Conservation (phyloP, 768 basidiomycete genomes). For the Hysterangium stoloniferum region DNA sequence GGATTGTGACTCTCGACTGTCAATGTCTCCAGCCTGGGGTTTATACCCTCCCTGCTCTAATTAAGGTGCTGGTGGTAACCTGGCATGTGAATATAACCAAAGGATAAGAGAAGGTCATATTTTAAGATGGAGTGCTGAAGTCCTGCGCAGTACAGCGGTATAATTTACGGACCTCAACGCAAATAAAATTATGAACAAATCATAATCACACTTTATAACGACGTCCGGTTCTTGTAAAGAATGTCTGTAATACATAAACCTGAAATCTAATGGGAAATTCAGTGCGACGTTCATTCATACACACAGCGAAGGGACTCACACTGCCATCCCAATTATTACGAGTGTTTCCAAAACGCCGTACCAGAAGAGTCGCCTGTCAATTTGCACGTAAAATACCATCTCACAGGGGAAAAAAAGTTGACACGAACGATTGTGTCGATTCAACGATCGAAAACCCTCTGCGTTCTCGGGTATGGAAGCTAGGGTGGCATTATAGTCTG, state of each 20-base stretch:
- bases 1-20: too few relatives aligned
- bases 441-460: conserved; percentile 90
- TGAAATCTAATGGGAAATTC: conserved; percentile 51
- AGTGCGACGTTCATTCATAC: conserved; percentile 9
- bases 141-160: too few relatives aligned
- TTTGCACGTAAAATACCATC: conserved; percentile 8
- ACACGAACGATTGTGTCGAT: conserved; percentile 73
- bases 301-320: conserved; percentile 42
- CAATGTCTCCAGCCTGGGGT: too few relatives aligned
- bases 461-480: conserved; percentile 92
- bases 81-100: too few relatives aligned
- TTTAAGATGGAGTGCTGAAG: too few relatives aligned
- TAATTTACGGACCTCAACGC: too few relatives aligned
- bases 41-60: too few relatives aligned
- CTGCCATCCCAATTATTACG: conserved; percentile 76
- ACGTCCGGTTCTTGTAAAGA: conserved; percentile 92
- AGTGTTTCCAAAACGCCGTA: conserved; percentile 78
- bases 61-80: too few relatives aligned
- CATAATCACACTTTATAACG: conserved; percentile 69
- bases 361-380: conserved; percentile 83
- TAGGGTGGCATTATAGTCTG: conserved; percentile 25
- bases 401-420: background rate
- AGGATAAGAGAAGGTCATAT: too few relatives aligned
- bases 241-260: conserved; percentile 89
- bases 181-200: too few relatives aligned